A percentile compares a stretch with the other conserved stretches of the same genome.
Conservation (phyloP, 345 rosid species). For the Eucalyptus brandiana region DNA sequence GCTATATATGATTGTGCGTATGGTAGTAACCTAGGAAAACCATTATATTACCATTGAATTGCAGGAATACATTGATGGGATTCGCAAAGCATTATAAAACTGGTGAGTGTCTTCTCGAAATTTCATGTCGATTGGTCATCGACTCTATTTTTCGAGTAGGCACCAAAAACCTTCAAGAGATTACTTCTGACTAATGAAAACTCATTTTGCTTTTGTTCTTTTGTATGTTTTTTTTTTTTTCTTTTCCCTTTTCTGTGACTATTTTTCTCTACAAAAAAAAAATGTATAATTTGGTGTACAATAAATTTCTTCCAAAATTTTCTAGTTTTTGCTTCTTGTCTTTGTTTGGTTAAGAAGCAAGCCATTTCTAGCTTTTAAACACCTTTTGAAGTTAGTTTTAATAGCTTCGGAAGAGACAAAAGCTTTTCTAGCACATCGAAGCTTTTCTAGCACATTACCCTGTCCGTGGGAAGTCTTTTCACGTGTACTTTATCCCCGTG, state of each 20-base stretch:
- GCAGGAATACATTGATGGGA: constrained; percentile 78
- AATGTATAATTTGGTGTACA: not conserved
- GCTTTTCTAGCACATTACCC: not conserved
- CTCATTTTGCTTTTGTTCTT: not conserved
- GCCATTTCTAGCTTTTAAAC: not conserved
- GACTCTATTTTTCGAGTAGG: constrained; percentile 78
- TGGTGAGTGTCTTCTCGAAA: constrained; percentile 63
- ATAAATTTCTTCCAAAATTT: not conserved
- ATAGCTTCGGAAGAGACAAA: not conserved
- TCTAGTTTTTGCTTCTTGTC: not conserved
- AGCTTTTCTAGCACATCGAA: not conserved
- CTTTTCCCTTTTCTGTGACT: not conserved
- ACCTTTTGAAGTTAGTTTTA: not conserved
- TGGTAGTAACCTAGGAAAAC: not conserved
- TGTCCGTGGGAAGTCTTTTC: not conserved
- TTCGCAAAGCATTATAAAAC: constrained; percentile 76
- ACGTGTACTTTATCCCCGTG: not conserved
- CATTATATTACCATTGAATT: not conserved
- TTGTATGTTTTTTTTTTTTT: not conserved
- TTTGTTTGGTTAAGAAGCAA: not conserved
- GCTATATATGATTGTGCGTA: not conserved
- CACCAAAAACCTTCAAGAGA: constrained; percentile 71
- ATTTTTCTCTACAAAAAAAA: not conserved
- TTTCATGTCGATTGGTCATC: constrained; percentile 54
- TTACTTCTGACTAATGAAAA: constrained; percentile 3